Conservation (phyloP, 1,139 yeast species). For the Taphrina populina region DNA sequence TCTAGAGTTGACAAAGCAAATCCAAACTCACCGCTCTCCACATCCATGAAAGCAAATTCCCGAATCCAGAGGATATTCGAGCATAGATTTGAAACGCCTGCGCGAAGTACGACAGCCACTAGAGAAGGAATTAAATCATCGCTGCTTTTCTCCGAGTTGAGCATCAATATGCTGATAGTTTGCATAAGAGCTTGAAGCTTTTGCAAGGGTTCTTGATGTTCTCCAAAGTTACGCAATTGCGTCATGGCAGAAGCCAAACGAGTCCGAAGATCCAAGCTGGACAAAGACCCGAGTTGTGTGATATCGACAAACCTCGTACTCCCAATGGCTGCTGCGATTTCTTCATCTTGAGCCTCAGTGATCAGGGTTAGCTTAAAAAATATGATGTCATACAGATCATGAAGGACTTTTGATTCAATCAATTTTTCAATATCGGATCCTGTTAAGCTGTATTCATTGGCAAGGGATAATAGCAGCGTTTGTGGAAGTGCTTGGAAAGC, state of each 20-base stretch:
- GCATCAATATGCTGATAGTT: constrained; percentile 27
- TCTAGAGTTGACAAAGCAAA: constrained; percentile 76
- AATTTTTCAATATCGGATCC: constrained; percentile 29
- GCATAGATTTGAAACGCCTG: constrained; percentile 49
- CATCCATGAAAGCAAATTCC: constrained; percentile 55
- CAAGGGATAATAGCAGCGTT: constrained; percentile 10
- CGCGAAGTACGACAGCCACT: constrained; percentile 24
- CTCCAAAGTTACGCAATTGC: constrained; percentile 12
- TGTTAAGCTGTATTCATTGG: constrained; percentile 2
- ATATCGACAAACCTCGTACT: constrained; percentile 15
- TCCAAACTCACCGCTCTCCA: constrained; percentile 56
- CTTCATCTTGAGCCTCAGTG: constrained; percentile 19
- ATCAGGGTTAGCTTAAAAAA: constrained; percentile 13
- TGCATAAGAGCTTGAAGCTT: constrained; percentile 23
- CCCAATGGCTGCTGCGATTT: constrained; percentile 28
- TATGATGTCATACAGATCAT: constrained; percentile 26
- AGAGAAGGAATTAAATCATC: constrained; percentile 34
- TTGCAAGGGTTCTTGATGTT: constrained; percentile 18
- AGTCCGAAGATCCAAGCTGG: constrained; percentile 18
- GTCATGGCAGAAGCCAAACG: constrained; percentile 20
- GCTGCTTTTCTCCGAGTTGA: constrained; percentile 19
- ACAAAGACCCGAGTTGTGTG: constrained; percentile 26
- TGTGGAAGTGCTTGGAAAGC: constrained; percentile 29
- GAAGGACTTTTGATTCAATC: constrained; percentile 13
- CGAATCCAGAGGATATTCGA: constrained; percentile 67